phyloP scores from a whole-genome alignment of 805 yeast genomes.

The Cyberlindnera mrakii region DNA sequence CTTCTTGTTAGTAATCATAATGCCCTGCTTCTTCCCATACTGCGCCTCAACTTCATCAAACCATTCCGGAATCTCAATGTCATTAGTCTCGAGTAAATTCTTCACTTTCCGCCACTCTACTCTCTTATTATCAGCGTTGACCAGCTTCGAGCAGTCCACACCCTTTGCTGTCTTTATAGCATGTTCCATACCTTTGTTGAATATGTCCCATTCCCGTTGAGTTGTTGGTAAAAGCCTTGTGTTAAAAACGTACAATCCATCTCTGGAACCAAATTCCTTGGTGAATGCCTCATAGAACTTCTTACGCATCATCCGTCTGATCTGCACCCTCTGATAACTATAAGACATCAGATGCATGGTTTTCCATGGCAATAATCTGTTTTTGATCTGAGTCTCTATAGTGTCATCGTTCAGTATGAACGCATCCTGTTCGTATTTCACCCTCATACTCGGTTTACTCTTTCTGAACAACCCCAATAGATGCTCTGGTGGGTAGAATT shows the following conservation, averaged over 20 bases:
- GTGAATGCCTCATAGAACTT: conserved; percentile 7
- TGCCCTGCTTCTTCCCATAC: neutral
- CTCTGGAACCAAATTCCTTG: conserved; percentile 9
- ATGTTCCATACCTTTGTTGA: conserved; percentile 2
- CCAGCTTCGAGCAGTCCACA: neutral
- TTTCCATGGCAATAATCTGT: conserved; percentile 6
- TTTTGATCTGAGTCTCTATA: conserved; percentile 1
- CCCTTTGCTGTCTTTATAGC: conserved; percentile 4
- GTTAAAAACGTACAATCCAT: conserved; percentile 20
- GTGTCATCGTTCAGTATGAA: conserved; percentile 12
- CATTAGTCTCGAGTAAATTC: conserved; percentile 6
- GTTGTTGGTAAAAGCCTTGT: conserved; percentile 12
- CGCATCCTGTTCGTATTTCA: conserved; percentile 13
- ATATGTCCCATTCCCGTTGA: conserved; percentile 2
- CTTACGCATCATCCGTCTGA: conserved; percentile 1
- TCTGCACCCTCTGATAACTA: conserved; percentile 13
- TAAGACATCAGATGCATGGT: conserved; percentile 16
- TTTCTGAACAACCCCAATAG: conserved; percentile 18
- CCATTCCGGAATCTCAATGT: conserved; percentile 5
- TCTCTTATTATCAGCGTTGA: conserved; percentile 2
- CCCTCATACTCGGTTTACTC: conserved; percentile 18
- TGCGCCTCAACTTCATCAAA: neutral
- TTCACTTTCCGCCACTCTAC: conserved; percentile 15
- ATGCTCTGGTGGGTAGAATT: conserved; percentile 19
- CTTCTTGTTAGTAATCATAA: neutral